These are phyloP conservation scores for Austroboletus eburneus DNA, from an alignment of 768 basidiomycete genomes.

Conservation along the genomic window DNA sequence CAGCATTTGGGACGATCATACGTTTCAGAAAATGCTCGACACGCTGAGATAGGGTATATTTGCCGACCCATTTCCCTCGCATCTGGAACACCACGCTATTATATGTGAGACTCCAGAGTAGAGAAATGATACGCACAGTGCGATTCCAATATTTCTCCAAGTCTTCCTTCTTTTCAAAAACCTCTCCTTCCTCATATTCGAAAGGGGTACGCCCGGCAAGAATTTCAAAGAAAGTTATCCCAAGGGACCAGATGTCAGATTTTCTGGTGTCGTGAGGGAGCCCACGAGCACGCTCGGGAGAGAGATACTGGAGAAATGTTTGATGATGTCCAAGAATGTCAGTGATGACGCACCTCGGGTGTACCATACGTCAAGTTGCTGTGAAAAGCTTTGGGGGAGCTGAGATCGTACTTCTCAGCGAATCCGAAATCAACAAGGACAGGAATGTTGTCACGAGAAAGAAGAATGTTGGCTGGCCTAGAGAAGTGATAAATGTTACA, in stretches of 20 bases:
- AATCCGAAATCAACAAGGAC: conserved; percentile 97
- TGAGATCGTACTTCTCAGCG: conserved; percentile 76
- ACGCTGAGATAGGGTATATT: conserved; percentile 53
- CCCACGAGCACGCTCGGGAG: conserved; percentile 87
- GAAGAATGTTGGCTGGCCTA: conserved; percentile 90
- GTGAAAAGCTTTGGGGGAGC: conserved; percentile 64
- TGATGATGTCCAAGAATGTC: no score
- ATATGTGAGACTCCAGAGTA: background rate
- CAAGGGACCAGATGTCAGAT: conserved; percentile 83
- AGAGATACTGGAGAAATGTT: conserved; percentile 63
- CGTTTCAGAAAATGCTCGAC: conserved; percentile 65
- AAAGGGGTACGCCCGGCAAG: conserved; percentile 91
- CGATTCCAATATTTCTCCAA: conserved; percentile 84
- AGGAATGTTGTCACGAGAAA: conserved; percentile 72
- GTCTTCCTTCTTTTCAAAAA: conserved; percentile 74
- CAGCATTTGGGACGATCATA: conserved; percentile 82
- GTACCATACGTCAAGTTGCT: conserved; percentile 87
- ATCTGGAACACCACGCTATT: conserved; percentile 36
- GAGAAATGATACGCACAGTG: conserved; percentile 48
- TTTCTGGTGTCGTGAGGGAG: conserved; percentile 91
- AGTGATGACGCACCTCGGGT: conserved; percentile 60
- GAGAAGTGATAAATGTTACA: background rate
- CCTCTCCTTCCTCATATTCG: conserved; percentile 74
- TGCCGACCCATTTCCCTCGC: conserved; percentile 82
- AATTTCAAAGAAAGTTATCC: conserved; percentile 92